A percentile compares a stretch with the other conserved stretches of the same genome.
Conservation (phyloP, 345 rosid species). For the Populus ilicifolia region DNA sequence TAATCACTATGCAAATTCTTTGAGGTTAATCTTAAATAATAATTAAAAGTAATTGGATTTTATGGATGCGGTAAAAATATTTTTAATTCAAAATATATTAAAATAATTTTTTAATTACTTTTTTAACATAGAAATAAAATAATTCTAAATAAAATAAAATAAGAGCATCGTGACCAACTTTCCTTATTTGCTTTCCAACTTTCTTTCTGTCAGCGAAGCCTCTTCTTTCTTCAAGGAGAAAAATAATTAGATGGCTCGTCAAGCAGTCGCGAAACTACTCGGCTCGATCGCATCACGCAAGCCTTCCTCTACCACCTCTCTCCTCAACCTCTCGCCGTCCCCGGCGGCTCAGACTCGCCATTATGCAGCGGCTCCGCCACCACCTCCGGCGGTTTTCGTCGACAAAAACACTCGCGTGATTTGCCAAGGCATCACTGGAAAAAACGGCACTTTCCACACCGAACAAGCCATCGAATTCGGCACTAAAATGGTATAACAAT, state of each 20-base stretch:
- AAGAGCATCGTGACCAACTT: too few species aligned
- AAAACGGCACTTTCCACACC: constrained; percentile 94
- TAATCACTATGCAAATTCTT: too few species aligned
- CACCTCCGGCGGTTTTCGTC: constrained; percentile 78
- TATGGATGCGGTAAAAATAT: too few species aligned
- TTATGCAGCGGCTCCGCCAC: constrained; percentile 49
- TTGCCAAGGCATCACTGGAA: constrained; percentile 97
- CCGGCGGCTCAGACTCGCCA: constrained; percentile 30
- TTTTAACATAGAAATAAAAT: too few species aligned
- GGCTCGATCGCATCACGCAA: background rate
- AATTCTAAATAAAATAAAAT: too few species aligned
- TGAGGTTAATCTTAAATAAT: too few species aligned
- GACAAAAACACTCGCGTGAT: constrained; percentile 89
- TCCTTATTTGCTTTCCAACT: too few species aligned
- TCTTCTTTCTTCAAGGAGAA: too few species aligned
- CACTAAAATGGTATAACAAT: constrained; percentile 70
- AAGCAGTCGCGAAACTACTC: background rate
- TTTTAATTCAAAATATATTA: too few species aligned
- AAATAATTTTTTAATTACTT: too few species aligned
- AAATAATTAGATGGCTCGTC: background rate
- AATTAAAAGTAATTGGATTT: too few species aligned
- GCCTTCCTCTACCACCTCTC: constrained; percentile 14
- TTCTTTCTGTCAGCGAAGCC: background rate
- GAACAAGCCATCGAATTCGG: constrained; percentile 98
- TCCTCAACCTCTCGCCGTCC: background rate